Conservation (phyloP, 1,284 basidiomycete species). For the Ustilago cynodontis region DNA sequence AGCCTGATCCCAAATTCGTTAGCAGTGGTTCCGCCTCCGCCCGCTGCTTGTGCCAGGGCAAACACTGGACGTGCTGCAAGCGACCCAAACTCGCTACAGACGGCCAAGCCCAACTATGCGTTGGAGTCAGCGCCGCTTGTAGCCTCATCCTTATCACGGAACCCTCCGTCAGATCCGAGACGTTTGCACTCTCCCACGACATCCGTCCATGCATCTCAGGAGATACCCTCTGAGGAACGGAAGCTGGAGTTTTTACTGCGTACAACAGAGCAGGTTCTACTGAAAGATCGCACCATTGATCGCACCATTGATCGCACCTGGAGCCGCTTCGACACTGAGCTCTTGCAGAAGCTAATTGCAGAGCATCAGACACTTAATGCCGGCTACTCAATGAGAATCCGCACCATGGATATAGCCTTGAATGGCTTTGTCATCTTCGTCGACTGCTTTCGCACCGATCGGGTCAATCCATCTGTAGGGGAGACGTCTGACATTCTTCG, state of each 20-base stretch:
- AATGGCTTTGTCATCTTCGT: conserved; percentile 5
- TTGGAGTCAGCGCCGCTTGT: neutral
- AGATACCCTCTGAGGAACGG: neutral
- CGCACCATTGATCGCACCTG: neutral
- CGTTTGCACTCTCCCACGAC: neutral
- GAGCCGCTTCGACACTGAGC: neutral
- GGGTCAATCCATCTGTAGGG: neutral
- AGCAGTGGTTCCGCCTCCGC: neutral
- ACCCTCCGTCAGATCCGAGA: neutral
- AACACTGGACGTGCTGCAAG: neutral
- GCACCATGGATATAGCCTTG: conserved; percentile 17
- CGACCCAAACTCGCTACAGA: neutral
- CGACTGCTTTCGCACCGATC: neutral
- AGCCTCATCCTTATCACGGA: neutral
- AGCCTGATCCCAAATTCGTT: neutral
- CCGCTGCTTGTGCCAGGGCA: neutral
- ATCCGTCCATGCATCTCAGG: neutral
- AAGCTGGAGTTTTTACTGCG: conserved; percentile 22
- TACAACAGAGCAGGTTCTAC: conserved; percentile 11
- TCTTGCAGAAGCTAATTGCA: conserved; percentile 9
- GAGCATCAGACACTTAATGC: neutral
- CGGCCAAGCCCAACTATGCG: neutral
- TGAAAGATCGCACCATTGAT: neutral
- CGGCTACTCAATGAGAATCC: neutral
- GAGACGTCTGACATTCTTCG: conserved; percentile 1